Conservation (phyloP, 345 rosid genomes). For the Carallia brachiata region DNA sequence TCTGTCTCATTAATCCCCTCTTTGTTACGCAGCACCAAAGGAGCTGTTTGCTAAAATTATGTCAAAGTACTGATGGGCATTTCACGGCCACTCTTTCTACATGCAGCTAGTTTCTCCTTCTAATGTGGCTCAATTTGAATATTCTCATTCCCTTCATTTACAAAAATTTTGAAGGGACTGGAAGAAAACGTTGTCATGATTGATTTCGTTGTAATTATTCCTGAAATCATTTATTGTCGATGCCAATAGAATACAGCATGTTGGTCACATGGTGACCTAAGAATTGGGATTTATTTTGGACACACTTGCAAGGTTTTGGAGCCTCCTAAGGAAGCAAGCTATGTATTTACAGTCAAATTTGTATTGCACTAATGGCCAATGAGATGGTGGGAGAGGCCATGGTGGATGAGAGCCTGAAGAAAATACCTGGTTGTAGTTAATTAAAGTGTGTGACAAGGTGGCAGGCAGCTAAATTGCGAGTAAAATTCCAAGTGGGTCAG, state of each 20-base stretch:
- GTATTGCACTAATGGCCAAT: constrained; percentile 55
- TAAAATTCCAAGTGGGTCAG: too few species aligned
- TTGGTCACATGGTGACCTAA: constrained; percentile 32
- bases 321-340: constrained; percentile 55
- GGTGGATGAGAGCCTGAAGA: constrained; percentile 55
- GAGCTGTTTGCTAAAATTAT: constrained; percentile 63
- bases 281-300: constrained; percentile 43
- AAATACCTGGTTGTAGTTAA: constrained; percentile 75
- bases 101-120: background rate
- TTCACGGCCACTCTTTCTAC: background rate
- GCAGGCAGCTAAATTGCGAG: too few species aligned
- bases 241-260: too few species aligned
- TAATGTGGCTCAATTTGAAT: background rate
- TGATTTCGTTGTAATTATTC: too few species aligned
- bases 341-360: constrained; percentile 61
- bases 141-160: background rate
- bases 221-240: too few species aligned
- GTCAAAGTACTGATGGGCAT: constrained; percentile 35
- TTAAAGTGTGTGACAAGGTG: too few species aligned
- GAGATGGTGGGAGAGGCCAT: constrained; percentile 65
- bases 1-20: background rate
- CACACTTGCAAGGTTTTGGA: constrained; percentile 32
- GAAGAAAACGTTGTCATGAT: too few species aligned
- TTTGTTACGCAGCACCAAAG: constrained; percentile 65
- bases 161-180: too few species aligned